phyloP scores from a whole-genome alignment of 495 filamentous ascomycete genomes.

The Parachaetomium inaequale region DNA sequence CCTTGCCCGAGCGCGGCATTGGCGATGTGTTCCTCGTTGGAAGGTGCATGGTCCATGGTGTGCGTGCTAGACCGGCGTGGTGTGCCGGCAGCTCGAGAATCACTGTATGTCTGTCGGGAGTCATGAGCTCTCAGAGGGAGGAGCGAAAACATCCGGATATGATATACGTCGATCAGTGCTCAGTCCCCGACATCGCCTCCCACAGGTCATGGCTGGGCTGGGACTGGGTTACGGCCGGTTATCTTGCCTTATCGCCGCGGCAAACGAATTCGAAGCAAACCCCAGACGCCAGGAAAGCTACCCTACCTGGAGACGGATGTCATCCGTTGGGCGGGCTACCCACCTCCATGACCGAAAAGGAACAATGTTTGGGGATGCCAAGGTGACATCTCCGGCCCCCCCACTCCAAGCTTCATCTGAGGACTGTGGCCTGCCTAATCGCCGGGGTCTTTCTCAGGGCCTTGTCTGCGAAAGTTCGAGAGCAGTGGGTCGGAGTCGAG shows the following conservation, averaged over 20 bases:
- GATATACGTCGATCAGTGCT: slow-evolving; percentile 2
- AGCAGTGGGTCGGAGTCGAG: no score
- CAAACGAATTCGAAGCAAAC: not conserved
- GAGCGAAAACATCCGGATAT: not conserved
- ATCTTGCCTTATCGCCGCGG: slow-evolving; percentile 8
- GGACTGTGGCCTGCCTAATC: not conserved
- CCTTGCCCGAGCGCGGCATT: slow-evolving; percentile 61
- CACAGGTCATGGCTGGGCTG: no score
- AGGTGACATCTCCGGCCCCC: not conserved
- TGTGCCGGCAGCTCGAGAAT: not conserved
- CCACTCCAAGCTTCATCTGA: not conserved
- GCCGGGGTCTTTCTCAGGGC: no score
- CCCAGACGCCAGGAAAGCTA: not conserved
- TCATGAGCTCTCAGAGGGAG: not conserved
- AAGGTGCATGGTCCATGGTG: slow-evolving; percentile 21
- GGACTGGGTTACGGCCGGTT: not conserved
- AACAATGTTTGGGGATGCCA: not conserved
- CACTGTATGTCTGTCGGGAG: not conserved
- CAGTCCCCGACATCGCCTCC: not conserved
- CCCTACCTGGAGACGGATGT: not conserved
- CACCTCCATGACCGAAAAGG: not conserved
- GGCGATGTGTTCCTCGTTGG: slow-evolving; percentile 21
- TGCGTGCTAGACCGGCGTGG: not conserved
- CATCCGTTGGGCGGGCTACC: not conserved
- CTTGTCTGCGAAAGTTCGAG: no score